These are phyloP conservation scores for Entomortierella lignicola DNA, from an alignment of 192 early-diverging fungal species.

Conservation along the genomic window DNA sequence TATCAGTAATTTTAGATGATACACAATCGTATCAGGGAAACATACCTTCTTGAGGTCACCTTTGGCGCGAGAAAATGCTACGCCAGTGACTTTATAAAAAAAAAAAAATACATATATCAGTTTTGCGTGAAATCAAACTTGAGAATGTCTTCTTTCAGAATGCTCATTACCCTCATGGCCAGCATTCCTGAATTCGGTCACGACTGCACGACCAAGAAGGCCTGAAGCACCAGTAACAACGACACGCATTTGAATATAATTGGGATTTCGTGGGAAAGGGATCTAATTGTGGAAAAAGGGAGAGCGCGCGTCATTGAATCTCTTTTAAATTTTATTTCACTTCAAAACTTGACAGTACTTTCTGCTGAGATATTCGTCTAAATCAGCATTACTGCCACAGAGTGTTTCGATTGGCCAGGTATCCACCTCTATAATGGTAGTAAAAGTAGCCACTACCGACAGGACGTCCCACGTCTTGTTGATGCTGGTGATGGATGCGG, in stretches of 20 bases:
- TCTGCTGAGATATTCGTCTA: conserved; percentile 70
- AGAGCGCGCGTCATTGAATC: background rate
- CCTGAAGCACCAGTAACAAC: conserved; percentile 87
- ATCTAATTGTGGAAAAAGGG: background rate
- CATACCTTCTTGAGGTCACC: conserved; percentile 65
- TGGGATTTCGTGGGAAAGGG: background rate
- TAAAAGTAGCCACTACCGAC: conserved; percentile 63
- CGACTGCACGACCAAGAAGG: conserved; percentile 82
- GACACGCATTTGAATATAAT: conserved; percentile 61
- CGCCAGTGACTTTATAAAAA: conserved; percentile 71
- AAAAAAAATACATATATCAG: conserved; percentile 1
- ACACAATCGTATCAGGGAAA: background rate
- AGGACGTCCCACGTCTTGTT: conserved; percentile 19
- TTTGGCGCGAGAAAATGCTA: conserved; percentile 71
- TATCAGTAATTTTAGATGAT: background rate
- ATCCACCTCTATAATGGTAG: conserved; percentile 64
- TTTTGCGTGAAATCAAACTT: background rate
- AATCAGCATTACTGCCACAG: conserved; percentile 65
- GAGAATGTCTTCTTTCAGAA: too few species aligned
- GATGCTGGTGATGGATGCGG: background rate
- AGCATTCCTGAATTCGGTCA: conserved; percentile 61
- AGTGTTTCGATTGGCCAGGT: conserved; percentile 61
- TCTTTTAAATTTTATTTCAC: background rate
- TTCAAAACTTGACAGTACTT: conserved; percentile 36
- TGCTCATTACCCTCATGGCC: conserved; percentile 58